Percentiles rank a stretch among this genome's conserved stretches.
These are phyloP conservation scores for Exophiala lecanii-corni DNA, from an alignment of 2,329 filamentous ascomycete species.

Conservation along the genomic window DNA sequence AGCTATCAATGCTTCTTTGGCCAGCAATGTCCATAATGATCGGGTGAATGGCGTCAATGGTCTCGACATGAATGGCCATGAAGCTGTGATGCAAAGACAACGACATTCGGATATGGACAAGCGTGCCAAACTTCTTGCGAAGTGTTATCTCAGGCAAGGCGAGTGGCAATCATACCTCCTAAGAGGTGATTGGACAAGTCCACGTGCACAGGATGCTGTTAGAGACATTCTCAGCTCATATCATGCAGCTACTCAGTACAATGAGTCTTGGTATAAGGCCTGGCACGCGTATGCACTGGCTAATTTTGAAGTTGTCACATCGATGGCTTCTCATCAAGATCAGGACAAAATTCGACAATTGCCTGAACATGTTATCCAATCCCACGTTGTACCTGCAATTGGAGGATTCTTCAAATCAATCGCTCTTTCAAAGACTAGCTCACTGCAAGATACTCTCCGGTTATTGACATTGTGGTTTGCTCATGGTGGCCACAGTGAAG, in stretches of 20 bases:
- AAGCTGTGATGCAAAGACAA: constrained; percentile 36
- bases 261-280: constrained; percentile 95
- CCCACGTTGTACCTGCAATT: constrained; percentile 88
- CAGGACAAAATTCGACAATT: constrained; percentile 42
- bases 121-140: constrained; percentile 70
- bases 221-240: constrained; percentile 89
- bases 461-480: constrained; percentile 94
- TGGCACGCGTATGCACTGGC: constrained; percentile 99
- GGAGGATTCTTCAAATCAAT: constrained; percentile 98
- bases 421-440: constrained; percentile 82
- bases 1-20: constrained; percentile 38
- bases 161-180: constrained; percentile 90
- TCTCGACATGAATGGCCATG: constrained; percentile 36
- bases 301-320: constrained; percentile 96
- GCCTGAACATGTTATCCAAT: constrained; percentile 54
- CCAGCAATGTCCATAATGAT: constrained; percentile 41
- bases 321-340: constrained; percentile 63
- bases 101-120: constrained; percentile 50
- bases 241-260: constrained; percentile 85
- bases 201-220: constrained; percentile 79
- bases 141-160: constrained; percentile 92
- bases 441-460: constrained; percentile 88
- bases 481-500: constrained; percentile 81
- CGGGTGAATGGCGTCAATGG: constrained; percentile 41
- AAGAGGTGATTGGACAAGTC: constrained; percentile 82